Percentiles rank a stretch among this genome's conserved stretches.
phyloP scores from a whole-genome alignment of 768 basidiomycete species.

The Leccinum truebloodii region DNA sequence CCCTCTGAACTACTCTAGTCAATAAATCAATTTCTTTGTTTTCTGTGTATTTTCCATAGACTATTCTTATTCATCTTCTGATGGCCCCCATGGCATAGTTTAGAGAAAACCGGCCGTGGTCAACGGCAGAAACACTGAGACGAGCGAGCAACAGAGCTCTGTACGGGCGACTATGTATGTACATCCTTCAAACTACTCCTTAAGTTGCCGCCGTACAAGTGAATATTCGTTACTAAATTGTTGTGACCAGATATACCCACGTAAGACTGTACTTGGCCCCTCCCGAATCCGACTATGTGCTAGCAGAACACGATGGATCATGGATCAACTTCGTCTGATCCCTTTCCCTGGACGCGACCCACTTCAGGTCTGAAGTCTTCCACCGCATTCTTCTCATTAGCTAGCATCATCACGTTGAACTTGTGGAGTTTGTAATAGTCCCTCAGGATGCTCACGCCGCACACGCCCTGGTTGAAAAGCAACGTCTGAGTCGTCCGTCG shows the following conservation, averaged over 20 bases:
- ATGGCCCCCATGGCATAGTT: background rate
- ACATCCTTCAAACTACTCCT: background rate
- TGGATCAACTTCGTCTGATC: background rate
- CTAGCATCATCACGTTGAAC: constrained; percentile 79
- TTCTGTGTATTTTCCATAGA: too few species aligned
- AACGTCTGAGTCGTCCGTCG: background rate
- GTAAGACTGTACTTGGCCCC: background rate
- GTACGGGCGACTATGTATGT: too few species aligned
- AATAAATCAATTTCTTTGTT: too few species aligned
- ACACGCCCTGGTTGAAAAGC: constrained; percentile 58
- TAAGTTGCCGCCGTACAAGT: background rate
- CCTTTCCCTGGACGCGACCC: constrained; percentile 35
- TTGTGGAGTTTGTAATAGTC: constrained; percentile 72
- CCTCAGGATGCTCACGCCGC: constrained; percentile 72
- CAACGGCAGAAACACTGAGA: background rate
- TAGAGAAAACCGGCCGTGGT: background rate
- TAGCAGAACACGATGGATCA: background rate
- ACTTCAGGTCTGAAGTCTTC: constrained; percentile 34
- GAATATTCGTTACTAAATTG: background rate
- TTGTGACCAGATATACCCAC: background rate
- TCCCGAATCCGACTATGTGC: background rate
- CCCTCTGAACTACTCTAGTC: too few species aligned
- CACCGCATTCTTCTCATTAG: constrained; percentile 46
- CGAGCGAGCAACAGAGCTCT: too few species aligned
- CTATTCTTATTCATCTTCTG: too few species aligned